These are phyloP conservation scores for Chrysoporthe deuterocubensis DNA, from an alignment of 2,329 filamentous ascomycete genomes.

Conservation along the genomic window DNA sequence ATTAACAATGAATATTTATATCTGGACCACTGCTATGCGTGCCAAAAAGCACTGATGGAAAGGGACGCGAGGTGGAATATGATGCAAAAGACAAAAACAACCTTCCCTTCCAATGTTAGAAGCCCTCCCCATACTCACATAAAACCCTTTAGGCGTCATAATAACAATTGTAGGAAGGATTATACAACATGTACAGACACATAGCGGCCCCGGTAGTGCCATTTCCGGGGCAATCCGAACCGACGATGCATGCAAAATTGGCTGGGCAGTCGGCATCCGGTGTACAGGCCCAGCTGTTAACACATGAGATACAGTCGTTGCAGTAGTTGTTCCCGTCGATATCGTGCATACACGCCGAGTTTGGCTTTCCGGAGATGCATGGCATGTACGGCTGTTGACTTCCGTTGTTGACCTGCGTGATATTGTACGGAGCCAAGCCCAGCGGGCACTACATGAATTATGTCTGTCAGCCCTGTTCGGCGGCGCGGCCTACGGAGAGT, in stretches of 20 bases:
- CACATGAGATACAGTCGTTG: conserved; percentile 10
- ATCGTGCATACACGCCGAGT: conserved; percentile 6
- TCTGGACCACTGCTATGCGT: neutral
- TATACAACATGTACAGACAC: conserved; percentile 16
- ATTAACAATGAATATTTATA: neutral
- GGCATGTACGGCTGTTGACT: conserved; percentile 1
- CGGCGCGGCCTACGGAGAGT: too few species aligned
- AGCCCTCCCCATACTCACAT: neutral
- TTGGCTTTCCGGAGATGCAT: neutral
- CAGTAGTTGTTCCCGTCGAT: conserved; percentile 7
- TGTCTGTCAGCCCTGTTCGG: neutral
- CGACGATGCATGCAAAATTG: neutral
- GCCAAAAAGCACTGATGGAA: neutral
- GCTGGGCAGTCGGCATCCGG: neutral
- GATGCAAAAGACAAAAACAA: neutral
- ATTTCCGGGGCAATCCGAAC: conserved; percentile 3
- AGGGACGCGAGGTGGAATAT: neutral
- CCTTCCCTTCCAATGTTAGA: too few species aligned
- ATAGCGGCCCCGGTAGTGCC: conserved; percentile 6
- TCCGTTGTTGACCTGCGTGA: neutral
- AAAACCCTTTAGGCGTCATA: neutral
- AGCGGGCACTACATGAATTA: neutral
- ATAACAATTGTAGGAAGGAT: neutral
- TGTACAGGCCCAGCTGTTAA: conserved; percentile 3
- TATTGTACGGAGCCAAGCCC: neutral